Base-by-base conservation (phyloP, 1,284 basidiomycete species). In the Pascua guehoae region DNA sequence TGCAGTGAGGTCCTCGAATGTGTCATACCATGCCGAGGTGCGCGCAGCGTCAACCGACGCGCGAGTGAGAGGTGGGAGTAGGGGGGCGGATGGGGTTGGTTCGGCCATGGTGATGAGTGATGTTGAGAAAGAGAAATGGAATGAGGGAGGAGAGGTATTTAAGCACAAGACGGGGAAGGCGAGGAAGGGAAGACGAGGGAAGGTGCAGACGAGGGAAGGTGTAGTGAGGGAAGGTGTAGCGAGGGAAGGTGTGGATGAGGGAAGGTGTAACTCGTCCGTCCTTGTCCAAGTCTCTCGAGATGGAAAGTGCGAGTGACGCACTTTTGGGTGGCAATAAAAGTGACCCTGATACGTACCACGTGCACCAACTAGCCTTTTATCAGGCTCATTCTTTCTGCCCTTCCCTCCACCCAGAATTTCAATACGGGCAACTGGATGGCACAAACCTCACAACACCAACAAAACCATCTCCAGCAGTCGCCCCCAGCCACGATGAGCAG, bases 21-120 rank as follows among this genome's bases (percentile, higher is more conserved):
- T 74, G 2, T 88, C 85, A 69, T 93, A 92, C 94, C 94, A 97
- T 3, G 84, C 82, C 2, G 89, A 91, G 68, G 93, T 91, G 61
- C 91, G 88, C 66, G 90, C 89, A 1, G 85, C 80, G 50, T 89
- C 81, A 54, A 57, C 44, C 15, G 47, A 40, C 1, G 39, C 47
- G 17, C 45, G 44, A 5, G 56, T 60, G 37, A 63, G 55, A 10
- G 47, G 24, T 10, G 61, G 61, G 16, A 57, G 58, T 7, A 56
- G 8, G 10, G 50, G 39, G 17, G 47, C 24, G 39, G 42, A 16
- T 5, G 17, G 46, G 11, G 58, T 43, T 9, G 62, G 56, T 12
- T 58, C 56, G 2, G 62, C 58, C 62, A 63, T 63, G 12, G 43
- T 51, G 45, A 12, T 48, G 44, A 16, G 38, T 18, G 9, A 32